Percentiles rank a stretch among this genome's conserved stretches.
Conservation (phyloP, 2,329 filamentous ascomycete genomes). For the Verticillium longisporum region DNA sequence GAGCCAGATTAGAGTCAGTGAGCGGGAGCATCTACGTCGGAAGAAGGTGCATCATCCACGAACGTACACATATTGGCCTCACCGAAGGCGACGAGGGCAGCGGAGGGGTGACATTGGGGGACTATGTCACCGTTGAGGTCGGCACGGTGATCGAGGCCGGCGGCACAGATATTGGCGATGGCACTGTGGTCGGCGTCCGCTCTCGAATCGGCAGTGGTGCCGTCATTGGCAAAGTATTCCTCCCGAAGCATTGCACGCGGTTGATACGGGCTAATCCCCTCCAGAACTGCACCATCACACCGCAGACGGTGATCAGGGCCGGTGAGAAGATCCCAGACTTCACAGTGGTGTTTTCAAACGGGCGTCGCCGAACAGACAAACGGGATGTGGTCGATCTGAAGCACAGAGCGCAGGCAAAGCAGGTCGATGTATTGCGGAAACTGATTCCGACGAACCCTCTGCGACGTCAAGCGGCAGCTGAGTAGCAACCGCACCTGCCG, state of each 20-base stretch:
- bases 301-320: constrained; percentile 51
- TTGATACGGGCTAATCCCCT: constrained; percentile 1
- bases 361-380: constrained; percentile 48
- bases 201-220: constrained; percentile 53
- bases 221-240: constrained; percentile 52
- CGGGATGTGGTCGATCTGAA: constrained; percentile 57
- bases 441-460: constrained; percentile 59
- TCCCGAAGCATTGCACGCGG: not conserved
- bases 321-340: constrained; percentile 56
- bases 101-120: constrained; percentile 49
- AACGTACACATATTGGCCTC: constrained; percentile 54
- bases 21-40: constrained; percentile 75
- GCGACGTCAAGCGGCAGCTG: constrained; percentile 30
- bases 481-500: not conserved
- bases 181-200: constrained; percentile 53
- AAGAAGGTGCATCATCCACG: constrained; percentile 74
- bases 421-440: constrained; percentile 60
- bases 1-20: constrained; percentile 70
- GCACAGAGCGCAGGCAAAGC: constrained; percentile 56
- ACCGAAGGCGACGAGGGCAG: constrained; percentile 20
- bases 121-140: constrained; percentile 57
- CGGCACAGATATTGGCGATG: constrained; percentile 54
- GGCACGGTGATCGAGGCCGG: constrained; percentile 55
- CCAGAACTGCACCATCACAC: constrained; percentile 64
- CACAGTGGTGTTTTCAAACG: constrained; percentile 63